Evolutionary conservation across 2,329 filamentous ascomycete genomes (phyloP), one percentile per base, ranked within the genome.

Genomic region (Diaporthe sp.): DNA sequence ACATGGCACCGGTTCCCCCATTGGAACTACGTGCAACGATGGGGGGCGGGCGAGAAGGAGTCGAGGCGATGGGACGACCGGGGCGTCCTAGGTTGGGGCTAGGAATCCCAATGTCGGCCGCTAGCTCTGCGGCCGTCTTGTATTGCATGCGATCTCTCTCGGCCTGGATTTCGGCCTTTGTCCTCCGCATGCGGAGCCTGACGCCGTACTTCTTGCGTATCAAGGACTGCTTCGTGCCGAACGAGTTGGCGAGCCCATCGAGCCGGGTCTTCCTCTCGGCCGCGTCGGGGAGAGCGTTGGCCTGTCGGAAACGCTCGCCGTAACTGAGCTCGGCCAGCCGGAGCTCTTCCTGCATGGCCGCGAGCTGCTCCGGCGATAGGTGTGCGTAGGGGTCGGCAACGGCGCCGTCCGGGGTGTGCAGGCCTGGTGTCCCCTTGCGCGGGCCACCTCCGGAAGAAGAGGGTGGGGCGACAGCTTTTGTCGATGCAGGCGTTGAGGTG

Each of bases 151-250:
- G 86, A n/a, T 85, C 83, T 12, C 80, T 81, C 75, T 87, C 85
- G 0, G 85, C 84, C 3, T 86, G 83, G 22, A 90, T 87, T 75
- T 88, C 87, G 0, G 83, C 84, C 76, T 81, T 86, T 3, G 86
- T 86, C 0, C 89, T 87, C 17, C 88, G 83, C 77, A 87, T 85
- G 0, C 88, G 86, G 20, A 91, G 84, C 2, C 86, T 85, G 44
- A 92, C 88, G n/a, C 90, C 90, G 76, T 88, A 91, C 76, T 87
- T 90, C 80, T 90, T 91, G 17, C 90, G 86, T 4, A 90, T 88
- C n/a, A 85, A 85, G 72, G 88, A 90, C 80, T 90, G 89, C 74
- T 89, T 90, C 4, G 88, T 90, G 58, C 87, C 87, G 78, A 88
- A 90, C 4, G 86, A 86, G 77, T 91, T 91, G 55, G 87, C 87